Conservation (phyloP, 352 stramenopile genomes). For the Phytophthora foliorum region DNA sequence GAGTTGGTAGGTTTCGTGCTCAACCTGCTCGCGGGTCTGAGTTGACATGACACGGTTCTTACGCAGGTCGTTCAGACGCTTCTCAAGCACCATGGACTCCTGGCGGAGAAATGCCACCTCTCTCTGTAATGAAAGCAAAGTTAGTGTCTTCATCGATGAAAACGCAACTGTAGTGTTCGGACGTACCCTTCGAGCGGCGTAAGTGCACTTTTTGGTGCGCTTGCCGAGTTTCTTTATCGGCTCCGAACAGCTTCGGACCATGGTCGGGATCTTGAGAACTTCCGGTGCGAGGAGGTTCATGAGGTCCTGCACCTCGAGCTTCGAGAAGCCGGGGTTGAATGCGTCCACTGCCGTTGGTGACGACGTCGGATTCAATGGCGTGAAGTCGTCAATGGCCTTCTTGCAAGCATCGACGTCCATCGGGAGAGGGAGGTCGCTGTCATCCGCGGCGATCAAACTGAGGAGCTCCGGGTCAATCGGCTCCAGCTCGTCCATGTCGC, state of each 20-base stretch:
- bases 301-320: constrained; percentile 47
- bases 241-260: constrained; percentile 35
- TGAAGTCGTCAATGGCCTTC: constrained; percentile 39
- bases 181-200: constrained; percentile 60
- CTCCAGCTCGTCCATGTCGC: constrained; percentile 36
- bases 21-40: constrained; percentile 29
- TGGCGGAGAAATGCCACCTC: constrained; percentile 56
- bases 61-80: constrained; percentile 44
- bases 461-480: constrained; percentile 48
- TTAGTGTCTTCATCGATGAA: constrained; percentile 6
- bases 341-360: constrained; percentile 46
- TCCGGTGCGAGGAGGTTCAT: constrained; percentile 46
- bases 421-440: constrained; percentile 15
- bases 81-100: constrained; percentile 48
- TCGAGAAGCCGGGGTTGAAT: constrained; percentile 47
- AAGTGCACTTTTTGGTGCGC: constrained; percentile 69
- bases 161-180: neutral
- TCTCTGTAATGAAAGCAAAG: constrained; percentile 39
- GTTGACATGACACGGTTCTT: constrained; percentile 16
- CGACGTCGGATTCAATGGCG: constrained; percentile 44
- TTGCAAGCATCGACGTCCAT: constrained; percentile 22
- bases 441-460: constrained; percentile 41
- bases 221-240: constrained; percentile 44
- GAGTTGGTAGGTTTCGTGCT: constrained; percentile 41
- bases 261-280: constrained; percentile 24